Percentiles rank a stretch among this genome's conserved stretches.
These are phyloP conservation scores for Backusella parvicylindrica DNA, from an alignment of 192 early-diverging fungal genomes.

Conservation along the genomic window DNA sequence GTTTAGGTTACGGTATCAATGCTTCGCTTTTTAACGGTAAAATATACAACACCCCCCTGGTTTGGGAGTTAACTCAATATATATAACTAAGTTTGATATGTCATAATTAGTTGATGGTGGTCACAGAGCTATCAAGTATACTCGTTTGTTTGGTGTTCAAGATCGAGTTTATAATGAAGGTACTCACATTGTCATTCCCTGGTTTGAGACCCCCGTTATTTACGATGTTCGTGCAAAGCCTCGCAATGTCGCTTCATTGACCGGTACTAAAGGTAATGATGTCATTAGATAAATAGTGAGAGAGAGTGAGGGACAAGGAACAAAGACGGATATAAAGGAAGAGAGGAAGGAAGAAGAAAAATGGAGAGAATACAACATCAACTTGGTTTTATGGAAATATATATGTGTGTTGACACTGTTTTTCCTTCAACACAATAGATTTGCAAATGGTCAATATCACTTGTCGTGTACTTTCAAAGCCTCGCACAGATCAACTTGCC, in stretches of 20 bases:
- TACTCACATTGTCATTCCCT: slow-evolving; percentile 93
- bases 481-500: slow-evolving; percentile 70
- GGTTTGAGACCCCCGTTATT: slow-evolving; percentile 93
- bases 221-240: slow-evolving; percentile 99
- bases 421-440: slow-evolving; percentile 49
- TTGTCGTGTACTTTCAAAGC: slow-evolving; percentile 94
- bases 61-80: neutral
- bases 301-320: neutral
- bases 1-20: slow-evolving; percentile 72
- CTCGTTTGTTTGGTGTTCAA: slow-evolving; percentile 84
- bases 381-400: neutral
- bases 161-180: slow-evolving; percentile 88
- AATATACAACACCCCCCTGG: neutral
- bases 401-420: neutral
- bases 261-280: slow-evolving; percentile 88
- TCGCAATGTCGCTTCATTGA: slow-evolving; percentile 94
- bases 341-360: too few species aligned
- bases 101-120: slow-evolving; percentile 87
- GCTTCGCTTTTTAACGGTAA: slow-evolving; percentile 91
- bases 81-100: neutral
- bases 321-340: neutral
- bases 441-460: slow-evolving; percentile 99
- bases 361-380: too few species aligned
- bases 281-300: neutral
- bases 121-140: slow-evolving; percentile 97